Base-by-base conservation (phyloP, 805 yeast species). In the Sungouiozyma ichnusensis region DNA sequence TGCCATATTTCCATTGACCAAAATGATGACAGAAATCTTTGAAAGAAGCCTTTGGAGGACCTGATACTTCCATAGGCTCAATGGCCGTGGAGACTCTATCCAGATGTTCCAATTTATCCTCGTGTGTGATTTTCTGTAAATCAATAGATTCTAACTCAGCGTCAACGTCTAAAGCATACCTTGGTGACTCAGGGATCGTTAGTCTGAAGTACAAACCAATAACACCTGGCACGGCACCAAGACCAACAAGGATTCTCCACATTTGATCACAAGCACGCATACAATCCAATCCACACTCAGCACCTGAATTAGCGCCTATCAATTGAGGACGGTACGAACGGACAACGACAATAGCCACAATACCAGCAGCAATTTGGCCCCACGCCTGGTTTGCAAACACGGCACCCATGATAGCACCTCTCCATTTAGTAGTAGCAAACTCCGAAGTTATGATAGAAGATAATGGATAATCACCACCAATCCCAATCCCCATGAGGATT, bases 371-470 rank as follows among this genome's bases (percentile, higher is more conserved):
- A 47, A 87, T 74, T 71, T 88, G 96, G 65, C 97, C 97, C 79
- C 92, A 77, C 66, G 96, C 97, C 70, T 88, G 97, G 72, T 87
- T 87, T 44, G 96, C 90, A 65, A 88, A 88, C 44, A 86, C 95
- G 20, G 95, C 94, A 60, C 85, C 87, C 95, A 86, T 86, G 55
- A 85, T 85, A 50, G 95, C 95, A 74, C 96, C 96, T 79, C 96
- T 84, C 94, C 95, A 86, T 66, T 83, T 85, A 51, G 95, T 86
- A 45, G 95, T 85, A 20, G 95, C 75, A 58, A 86, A 86, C 71
- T 86, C 96, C 44, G 95, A 81, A 8, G 95, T 81, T 51, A 86
- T 86, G 63, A 86, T 81, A n/a, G 95, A 85, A 15, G 95, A 85
- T 57, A 87, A 73, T 52, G 96, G 95, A 64, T 86, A 86, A 69